Base-by-base conservation (phyloP, 2,329 filamentous ascomycete genomes). In the Cytospora paraplurivora region DNA sequence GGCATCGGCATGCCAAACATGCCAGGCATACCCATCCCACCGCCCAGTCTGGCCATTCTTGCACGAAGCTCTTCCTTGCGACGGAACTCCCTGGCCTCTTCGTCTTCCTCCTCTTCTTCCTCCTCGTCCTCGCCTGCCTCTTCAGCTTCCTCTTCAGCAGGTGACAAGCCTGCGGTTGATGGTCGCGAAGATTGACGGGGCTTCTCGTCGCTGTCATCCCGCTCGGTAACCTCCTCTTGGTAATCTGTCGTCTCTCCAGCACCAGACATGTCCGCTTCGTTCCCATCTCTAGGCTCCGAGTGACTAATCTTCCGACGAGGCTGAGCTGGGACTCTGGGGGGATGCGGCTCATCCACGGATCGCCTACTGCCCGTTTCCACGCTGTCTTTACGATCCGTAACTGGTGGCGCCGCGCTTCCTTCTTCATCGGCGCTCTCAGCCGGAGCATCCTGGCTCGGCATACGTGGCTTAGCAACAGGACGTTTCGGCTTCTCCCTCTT, bases 1-100 rank as follows among this genome's bases (percentile, higher is more conserved):
- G 83, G 79, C 77, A 89, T 83, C 17, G 88, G 84, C 74, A 92
- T 85, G 19, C 91, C 92, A 75, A 96, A 96, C 88, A 98, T 95
- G 70, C 92, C 92, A 73, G 92, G 88, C 89, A 98, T 96, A 54
- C 92, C 92, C 92, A 97, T 97, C 27, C 94, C 94, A 62, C 94
- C 94, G 69, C 94, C 96, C 90, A 99, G 95, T 78, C 97, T 97
- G 53, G 95, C 95, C 92, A 99, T 99, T 70, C 95, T 88, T 66
- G 95, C 93, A 65, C 95, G 87, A 37, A 99, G 82, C 74, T 97
- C 94, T 77, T 97, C 88, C 73, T 89, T 91, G 59, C 93, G 89
- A 69, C 86, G 88, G 27, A 92, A 83, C 74, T 99, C 95, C 1
- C 93, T 92, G 71, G 98, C 93, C 58, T 96, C 81, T 17, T 96